A percentile compares a stretch with the other conserved stretches of the same genome.
phyloP scores from a whole-genome alignment of 805 yeast genomes.

The Maudiozyma bulderi region DNA sequence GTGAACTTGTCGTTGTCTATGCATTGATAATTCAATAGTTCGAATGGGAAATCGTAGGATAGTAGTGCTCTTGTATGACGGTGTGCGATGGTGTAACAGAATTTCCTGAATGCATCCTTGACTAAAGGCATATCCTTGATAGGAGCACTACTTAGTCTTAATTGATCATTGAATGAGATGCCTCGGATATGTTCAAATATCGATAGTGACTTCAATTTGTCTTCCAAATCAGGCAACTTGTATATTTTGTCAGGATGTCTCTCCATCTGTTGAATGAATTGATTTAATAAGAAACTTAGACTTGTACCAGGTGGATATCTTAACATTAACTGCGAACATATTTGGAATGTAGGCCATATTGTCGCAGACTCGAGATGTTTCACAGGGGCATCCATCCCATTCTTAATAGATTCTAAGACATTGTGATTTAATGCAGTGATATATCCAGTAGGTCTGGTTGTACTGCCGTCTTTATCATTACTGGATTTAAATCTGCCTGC shows the following conservation, averaged over 20 bases:
- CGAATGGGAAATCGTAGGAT: slow-evolving; percentile 36
- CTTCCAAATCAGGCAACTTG: slow-evolving; percentile 20
- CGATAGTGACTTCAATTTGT: slow-evolving; percentile 33
- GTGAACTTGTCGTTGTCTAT: slow-evolving; percentile 16
- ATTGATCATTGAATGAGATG: slow-evolving; percentile 46
- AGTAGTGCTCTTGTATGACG: slow-evolving; percentile 47
- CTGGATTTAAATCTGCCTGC: slow-evolving; percentile 67
- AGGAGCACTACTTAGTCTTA: slow-evolving; percentile 55
- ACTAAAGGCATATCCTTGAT: slow-evolving; percentile 34
- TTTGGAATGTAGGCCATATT: slow-evolving; percentile 69
- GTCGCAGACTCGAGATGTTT: slow-evolving; percentile 49
- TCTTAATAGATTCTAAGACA: slow-evolving; percentile 38
- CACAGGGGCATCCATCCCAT: slow-evolving; percentile 43
- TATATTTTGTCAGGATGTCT: slow-evolving; percentile 16
- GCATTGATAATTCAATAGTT: slow-evolving; percentile 18
- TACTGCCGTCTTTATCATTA: slow-evolving; percentile 5
- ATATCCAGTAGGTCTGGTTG: slow-evolving; percentile 31
- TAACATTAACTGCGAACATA: slow-evolving; percentile 59
- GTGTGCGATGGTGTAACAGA: slow-evolving; percentile 46
- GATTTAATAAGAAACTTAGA: slow-evolving; percentile 37
- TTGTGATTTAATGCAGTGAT: slow-evolving; percentile 43
- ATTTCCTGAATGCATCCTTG: slow-evolving; percentile 36
- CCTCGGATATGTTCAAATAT: slow-evolving; percentile 35
- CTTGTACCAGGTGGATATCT: slow-evolving; percentile 45
- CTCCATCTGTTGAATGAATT: slow-evolving; percentile 32